Percentiles rank a stretch among this genome's conserved stretches.
Evolutionary conservation across 192 early-diverging fungal genomes (phyloP).

Genomic region (Borealophlyctis nickersoniae): DNA sequence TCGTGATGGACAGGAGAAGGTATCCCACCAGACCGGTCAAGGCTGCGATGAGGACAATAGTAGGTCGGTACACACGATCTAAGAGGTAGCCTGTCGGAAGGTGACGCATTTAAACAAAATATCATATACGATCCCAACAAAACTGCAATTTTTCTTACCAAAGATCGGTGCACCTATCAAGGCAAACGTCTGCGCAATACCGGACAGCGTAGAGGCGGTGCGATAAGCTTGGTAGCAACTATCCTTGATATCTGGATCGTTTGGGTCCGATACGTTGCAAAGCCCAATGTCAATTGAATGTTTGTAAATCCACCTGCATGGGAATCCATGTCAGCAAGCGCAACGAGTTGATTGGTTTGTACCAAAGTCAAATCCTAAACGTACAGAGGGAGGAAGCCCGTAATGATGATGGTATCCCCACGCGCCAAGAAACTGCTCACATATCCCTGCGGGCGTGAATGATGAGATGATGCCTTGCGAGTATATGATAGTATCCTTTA

Average conservation of each 20-base stretch:
- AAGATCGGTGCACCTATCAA: constrained; percentile 62
- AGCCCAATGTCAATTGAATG: constrained; percentile 57
- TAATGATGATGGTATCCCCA: constrained; percentile 69
- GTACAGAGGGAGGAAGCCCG: constrained; percentile 67
- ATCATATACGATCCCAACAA: constrained; percentile 9
- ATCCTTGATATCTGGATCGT: constrained; percentile 36
- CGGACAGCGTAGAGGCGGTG: constrained; percentile 41
- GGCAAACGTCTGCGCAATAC: constrained; percentile 63
- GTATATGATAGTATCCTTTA: neutral
- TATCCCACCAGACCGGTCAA: constrained; percentile 51
- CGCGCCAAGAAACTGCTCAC: constrained; percentile 65
- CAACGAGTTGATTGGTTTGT: too few relatives aligned
- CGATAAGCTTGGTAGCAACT: constrained; percentile 42
- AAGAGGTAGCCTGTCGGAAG: constrained; percentile 22
- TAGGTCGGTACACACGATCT: constrained; percentile 36
- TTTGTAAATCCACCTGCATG: constrained; percentile 36
- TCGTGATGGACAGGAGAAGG: constrained; percentile 45
- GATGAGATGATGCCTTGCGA: neutral
- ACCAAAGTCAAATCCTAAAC: too few relatives aligned
- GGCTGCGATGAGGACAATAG: constrained; percentile 40
- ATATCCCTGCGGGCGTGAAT: constrained; percentile 42
- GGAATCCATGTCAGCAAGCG: too few relatives aligned
- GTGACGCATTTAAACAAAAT: constrained; percentile 11
- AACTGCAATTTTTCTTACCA: constrained; percentile 31
- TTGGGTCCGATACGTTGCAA: constrained; percentile 30